These are phyloP conservation scores for Alternaria arbusti DNA, from an alignment of 2,329 filamentous ascomycete species.

Conservation along the genomic window DNA sequence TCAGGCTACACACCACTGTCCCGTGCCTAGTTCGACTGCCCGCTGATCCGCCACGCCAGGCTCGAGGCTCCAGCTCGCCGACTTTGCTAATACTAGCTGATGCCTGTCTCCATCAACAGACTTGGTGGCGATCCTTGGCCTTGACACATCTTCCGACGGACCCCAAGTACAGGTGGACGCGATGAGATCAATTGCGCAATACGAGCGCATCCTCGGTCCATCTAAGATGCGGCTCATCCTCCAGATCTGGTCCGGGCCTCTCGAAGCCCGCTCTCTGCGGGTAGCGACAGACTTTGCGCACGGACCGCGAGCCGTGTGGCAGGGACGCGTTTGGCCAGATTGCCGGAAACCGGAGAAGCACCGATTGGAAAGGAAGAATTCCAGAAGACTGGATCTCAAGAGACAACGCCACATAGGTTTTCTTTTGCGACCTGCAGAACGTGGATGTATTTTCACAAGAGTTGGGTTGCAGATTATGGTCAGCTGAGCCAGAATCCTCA, in stretches of 20 bases:
- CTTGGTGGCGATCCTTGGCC: neutral
- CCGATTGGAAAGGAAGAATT: constrained; percentile 5
- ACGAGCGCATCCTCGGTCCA: neutral
- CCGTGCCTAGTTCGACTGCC: neutral
- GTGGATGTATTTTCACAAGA: neutral
- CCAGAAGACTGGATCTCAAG: neutral
- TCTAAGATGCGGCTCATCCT: neutral
- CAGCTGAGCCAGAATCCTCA: neutral
- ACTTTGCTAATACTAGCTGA: neutral
- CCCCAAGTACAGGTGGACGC: neutral
- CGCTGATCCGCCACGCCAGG: neutral
- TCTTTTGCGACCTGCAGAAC: neutral
- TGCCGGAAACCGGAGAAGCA: neutral
- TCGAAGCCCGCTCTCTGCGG: neutral
- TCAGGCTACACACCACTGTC: neutral
- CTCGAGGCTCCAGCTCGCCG: neutral
- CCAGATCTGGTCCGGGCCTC: neutral
- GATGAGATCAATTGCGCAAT: neutral
- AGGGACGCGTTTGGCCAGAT: neutral
- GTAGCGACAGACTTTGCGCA: neutral
- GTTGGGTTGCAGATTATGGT: neutral
- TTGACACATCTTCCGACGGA: neutral
- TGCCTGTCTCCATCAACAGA: neutral
- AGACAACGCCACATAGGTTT: neutral
- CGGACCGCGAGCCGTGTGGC: neutral